Evolutionary conservation across 2,329 filamentous ascomycete genomes (phyloP).

Genomic region (Tolypocladium ovalisporum): DNA sequence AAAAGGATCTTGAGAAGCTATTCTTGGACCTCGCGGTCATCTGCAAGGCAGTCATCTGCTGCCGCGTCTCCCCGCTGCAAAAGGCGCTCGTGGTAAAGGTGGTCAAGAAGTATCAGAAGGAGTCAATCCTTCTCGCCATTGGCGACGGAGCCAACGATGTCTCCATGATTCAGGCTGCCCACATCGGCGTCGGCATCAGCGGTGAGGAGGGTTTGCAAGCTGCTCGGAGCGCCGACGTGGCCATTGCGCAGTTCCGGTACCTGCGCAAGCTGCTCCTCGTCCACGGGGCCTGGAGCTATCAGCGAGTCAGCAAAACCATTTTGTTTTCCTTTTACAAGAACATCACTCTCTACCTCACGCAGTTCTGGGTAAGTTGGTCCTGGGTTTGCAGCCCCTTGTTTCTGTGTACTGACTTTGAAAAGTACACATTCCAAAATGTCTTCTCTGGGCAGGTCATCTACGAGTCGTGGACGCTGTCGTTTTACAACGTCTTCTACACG

Average conservation of each 20-base stretch:
- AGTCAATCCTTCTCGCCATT: slow-evolving; percentile 87
- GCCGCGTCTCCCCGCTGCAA: slow-evolving; percentile 90
- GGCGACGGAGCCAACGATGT: slow-evolving; percentile 98
- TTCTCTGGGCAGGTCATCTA: slow-evolving; percentile 98
- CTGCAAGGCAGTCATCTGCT: slow-evolving; percentile 99
- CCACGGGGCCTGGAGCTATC: slow-evolving; percentile 95
- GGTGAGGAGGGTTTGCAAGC: slow-evolving; percentile 95
- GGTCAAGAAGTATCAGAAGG: slow-evolving; percentile 83
- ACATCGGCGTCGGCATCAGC: slow-evolving; percentile 95
- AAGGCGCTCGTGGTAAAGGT: slow-evolving; percentile 97
- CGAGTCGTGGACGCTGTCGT: slow-evolving; percentile 98
- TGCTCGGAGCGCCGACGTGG: slow-evolving; percentile 87
- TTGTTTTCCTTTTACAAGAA: slow-evolving; percentile 99
- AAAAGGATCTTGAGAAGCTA: slow-evolving; percentile 84
- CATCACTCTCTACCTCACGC: slow-evolving; percentile 95
- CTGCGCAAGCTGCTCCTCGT: slow-evolving; percentile 89
- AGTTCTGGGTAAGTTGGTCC: slow-evolving; percentile 72
- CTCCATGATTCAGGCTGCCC: slow-evolving; percentile 99
- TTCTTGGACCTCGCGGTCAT: slow-evolving; percentile 89
- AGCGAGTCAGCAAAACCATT: slow-evolving; percentile 92
- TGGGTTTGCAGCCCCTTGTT: not conserved
- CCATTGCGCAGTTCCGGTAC: slow-evolving; percentile 92
- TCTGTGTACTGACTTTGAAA: not conserved
- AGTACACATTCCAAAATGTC: slow-evolving; percentile 96
- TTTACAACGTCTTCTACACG: slow-evolving; percentile 98